A percentile compares a stretch with the other conserved stretches of the same genome.
Evolutionary conservation across 768 basidiomycete species (phyloP).

Genomic region (Agaricus sinodeliciosus): DNA sequence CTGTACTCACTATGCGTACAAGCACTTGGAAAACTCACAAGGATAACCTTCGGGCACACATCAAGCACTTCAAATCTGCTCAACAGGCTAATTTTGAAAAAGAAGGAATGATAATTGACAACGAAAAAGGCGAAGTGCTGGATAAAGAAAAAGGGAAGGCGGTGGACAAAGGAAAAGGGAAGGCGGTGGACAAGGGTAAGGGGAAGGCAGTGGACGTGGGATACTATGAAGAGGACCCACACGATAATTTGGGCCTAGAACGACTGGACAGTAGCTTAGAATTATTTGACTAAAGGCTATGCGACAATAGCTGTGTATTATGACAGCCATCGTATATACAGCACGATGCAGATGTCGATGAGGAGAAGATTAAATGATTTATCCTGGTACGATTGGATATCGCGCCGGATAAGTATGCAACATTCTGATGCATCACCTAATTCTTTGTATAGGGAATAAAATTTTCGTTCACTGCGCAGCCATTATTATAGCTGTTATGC

Average conservation of each 20-base stretch:
- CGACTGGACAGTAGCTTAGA: no score
- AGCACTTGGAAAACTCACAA: no score
- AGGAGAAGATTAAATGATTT: no score
- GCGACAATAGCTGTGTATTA: background rate
- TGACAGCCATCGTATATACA: background rate
- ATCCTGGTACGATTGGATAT: no score
- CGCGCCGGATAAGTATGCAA: no score
- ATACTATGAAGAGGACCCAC: background rate
- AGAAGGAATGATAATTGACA: background rate
- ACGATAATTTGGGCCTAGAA: no score
- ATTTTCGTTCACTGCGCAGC: background rate
- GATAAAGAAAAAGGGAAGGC: background rate
- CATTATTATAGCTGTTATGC: background rate
- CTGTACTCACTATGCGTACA: no score
- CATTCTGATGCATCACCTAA: background rate
- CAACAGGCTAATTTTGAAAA: no score
- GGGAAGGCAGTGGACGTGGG: background rate
- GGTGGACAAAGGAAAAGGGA: constrained; percentile 2
- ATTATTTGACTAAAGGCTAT: background rate
- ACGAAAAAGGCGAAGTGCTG: background rate
- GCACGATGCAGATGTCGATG: no score
- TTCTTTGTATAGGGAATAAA: background rate
- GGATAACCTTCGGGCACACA: no score
- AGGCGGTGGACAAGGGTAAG: background rate
- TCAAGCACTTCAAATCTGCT: no score